Percentiles rank a stretch among this genome's conserved stretches.
These are phyloP conservation scores for Sphagnum magellanicum DNA, from an alignment of 228 moss, liverwort and hornwort species.

Conservation along the genomic window DNA sequence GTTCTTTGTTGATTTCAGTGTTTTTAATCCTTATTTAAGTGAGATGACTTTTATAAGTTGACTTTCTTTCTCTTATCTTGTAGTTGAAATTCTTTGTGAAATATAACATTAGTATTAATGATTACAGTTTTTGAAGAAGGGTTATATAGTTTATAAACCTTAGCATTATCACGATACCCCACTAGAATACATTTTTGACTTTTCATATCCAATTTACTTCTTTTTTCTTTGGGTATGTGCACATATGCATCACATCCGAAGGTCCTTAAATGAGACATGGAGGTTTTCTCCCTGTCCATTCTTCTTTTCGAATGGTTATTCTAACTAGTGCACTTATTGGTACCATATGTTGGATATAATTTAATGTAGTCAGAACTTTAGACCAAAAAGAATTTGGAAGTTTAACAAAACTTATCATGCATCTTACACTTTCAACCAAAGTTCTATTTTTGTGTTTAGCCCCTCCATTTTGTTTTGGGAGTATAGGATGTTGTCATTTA, in stretches of 20 bases:
- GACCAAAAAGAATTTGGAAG: background rate
- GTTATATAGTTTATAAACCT: background rate
- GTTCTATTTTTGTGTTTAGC: no score
- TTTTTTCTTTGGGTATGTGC: background rate
- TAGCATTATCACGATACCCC: background rate
- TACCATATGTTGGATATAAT: background rate
- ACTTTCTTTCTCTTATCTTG: background rate
- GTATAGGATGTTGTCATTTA: no score
- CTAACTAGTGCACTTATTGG: background rate
- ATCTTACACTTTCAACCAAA: no score
- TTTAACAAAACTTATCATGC: no score
- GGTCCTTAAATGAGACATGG: background rate
- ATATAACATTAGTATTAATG: background rate
- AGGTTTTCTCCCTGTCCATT: background rate
- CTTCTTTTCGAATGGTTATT: background rate
- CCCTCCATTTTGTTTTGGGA: no score
- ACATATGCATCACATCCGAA: background rate
- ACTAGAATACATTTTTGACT: background rate
- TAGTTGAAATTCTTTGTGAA: background rate
- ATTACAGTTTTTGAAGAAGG: background rate
- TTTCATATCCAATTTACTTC: background rate
- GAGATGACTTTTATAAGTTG: no score
- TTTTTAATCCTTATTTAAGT: background rate
- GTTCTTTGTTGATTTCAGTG: background rate
- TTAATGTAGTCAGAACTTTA: background rate